These are phyloP conservation scores for Eucalyptus albens DNA, from an alignment of 345 rosid species.

Conservation along the genomic window DNA sequence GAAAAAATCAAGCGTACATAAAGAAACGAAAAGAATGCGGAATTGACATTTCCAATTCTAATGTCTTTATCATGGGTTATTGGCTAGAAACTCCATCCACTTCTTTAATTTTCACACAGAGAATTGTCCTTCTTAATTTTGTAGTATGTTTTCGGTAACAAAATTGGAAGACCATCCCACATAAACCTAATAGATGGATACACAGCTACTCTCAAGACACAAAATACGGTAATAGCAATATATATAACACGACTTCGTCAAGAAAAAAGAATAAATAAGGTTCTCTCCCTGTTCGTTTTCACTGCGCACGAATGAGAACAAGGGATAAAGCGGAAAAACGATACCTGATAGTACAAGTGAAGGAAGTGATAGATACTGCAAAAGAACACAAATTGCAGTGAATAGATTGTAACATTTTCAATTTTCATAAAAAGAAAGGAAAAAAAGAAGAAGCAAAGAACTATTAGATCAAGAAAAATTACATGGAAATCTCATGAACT, in stretches of 20 bases:
- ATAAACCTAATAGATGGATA: background rate
- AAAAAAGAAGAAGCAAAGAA: background rate
- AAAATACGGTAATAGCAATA: background rate
- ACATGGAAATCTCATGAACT: background rate
- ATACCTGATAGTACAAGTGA: background rate
- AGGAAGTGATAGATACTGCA: background rate
- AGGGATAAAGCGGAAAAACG: background rate
- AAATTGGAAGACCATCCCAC: background rate
- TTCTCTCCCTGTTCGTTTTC: background rate
- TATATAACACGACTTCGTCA: background rate
- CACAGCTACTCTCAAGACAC: background rate
- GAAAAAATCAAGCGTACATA: background rate
- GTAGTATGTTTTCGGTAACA: background rate
- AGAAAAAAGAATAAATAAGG: background rate
- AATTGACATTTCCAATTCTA: background rate
- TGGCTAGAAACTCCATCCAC: background rate
- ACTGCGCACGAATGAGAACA: background rate
- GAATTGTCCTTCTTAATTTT: background rate
- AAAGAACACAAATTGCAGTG: background rate
- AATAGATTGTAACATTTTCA: background rate
- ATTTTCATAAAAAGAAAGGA: background rate
- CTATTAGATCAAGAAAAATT: background rate
- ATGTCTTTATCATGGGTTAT: background rate
- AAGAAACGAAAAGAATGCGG: background rate
- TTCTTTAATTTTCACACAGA: background rate